A percentile compares a stretch with the other conserved stretches of the same genome.
Conservation (phyloP, 2,329 filamentous ascomycete species). For the Cercospora berteroae region DNA sequence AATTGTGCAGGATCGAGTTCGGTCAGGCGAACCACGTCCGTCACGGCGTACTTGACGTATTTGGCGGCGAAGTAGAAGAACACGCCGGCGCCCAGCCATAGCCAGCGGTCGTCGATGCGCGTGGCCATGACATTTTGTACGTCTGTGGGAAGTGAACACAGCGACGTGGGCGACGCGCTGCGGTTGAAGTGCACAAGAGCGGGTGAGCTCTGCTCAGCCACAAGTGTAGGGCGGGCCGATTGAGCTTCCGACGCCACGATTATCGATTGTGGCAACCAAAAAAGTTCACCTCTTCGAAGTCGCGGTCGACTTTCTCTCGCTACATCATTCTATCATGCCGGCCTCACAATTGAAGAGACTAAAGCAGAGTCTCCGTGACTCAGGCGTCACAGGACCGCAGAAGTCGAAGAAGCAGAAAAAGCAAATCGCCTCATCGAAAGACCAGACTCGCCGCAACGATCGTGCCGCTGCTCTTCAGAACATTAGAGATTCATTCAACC, state of each 20-base stretch:
- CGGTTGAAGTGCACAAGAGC: not conserved
- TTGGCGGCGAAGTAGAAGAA: conserved; percentile 59
- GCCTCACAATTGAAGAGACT: conserved; percentile 95
- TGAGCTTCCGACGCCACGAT: conserved; percentile 1
- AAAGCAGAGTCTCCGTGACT: conserved; percentile 83
- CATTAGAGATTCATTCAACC: conserved; percentile 96
- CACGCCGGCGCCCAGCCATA: conserved; percentile 51
- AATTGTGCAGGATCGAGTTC: conserved; percentile 66
- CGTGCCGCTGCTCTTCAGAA: conserved; percentile 74
- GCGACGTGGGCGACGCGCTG: not conserved
- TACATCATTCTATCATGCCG: conserved; percentile 60
- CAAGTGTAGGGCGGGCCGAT: not conserved
- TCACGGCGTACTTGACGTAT: conserved; percentile 59
- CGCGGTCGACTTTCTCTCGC: not conserved
- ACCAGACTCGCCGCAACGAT: conserved; percentile 66
- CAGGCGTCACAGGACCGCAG: conserved; percentile 85
- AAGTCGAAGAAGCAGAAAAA: conserved; percentile 93
- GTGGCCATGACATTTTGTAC: conserved; percentile 16
- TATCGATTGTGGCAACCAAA: conserved; percentile 10
- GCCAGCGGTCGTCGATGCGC: conserved; percentile 41
- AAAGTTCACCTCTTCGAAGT: conserved; percentile 20
- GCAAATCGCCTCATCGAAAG: conserved; percentile 22
- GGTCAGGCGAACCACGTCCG: conserved; percentile 61
- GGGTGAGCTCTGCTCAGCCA: not conserved
- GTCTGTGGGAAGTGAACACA: not conserved